Evolutionary conservation across 768 basidiomycete species (phyloP), one percentile per base, ranked within the genome.

Genomic region (Rhizopogon sp.): DNA sequence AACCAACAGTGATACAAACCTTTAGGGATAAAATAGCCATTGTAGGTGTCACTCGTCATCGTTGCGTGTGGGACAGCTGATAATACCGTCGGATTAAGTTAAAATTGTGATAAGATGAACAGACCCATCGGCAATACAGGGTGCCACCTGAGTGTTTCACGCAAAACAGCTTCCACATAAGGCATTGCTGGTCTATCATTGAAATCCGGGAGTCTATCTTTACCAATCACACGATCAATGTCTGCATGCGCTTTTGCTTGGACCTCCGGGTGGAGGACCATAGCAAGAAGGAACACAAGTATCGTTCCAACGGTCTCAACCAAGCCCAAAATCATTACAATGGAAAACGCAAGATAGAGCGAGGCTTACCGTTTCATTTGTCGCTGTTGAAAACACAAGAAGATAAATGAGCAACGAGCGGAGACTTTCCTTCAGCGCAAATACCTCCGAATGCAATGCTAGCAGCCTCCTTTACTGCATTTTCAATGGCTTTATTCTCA

Each of bases 1-100:
- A 31, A 13, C 5, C 14, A 13, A 25, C 37, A 14, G 25, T 17
- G 11, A 13, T 8, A 22, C 52, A 14, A 20, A 45, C 80, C 80
- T 53, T 72, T 70, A 6, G 81, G 81, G 44, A 83, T 83, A 6
- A 76, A 62, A 54, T 78, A 78, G 11, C 74, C 71, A 39, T 68
- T 62, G 56, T 75, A 76, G 9, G 66, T 52, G 39, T 75, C 75
- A 54, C 73, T 72, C 41, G 66, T 59, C 1, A 70, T 73, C 7
- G 60, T 29, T 7, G 51, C 40, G 54, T 68, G 68, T 9, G 66
- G 60, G 16, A 66, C 31, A 14, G 56, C 65, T 58, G 31, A 6
- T 11, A 37, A 17, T 5, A 14, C 13, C n/a, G 31, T 33, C 28
- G 6, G 16, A 31, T 14, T 25, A 43, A 43, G 29, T 43, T 25